Percentiles rank a stretch among this genome's conserved stretches.
Evolutionary conservation across 2,329 filamentous ascomycete species (phyloP).

Genomic region (Colletotrichum zoysiae): DNA sequence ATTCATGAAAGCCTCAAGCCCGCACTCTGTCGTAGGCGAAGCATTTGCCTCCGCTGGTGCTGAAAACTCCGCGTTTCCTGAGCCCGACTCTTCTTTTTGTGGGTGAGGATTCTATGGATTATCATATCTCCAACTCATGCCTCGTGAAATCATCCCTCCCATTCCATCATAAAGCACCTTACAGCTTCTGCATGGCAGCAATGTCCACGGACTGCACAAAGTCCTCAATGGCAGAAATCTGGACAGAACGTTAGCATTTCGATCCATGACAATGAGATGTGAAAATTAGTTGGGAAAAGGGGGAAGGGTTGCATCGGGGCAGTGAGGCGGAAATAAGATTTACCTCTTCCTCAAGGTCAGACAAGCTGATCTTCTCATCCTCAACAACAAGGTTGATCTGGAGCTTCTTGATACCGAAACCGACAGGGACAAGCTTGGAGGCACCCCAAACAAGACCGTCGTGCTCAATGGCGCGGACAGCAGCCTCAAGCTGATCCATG

Average conservation of each 20-base stretch:
- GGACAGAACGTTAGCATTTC: background rate
- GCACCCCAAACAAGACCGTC: constrained; percentile 97
- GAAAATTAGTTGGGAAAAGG: background rate
- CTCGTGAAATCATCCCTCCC: constrained; percentile 48
- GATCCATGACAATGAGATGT: background rate
- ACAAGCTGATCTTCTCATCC: constrained; percentile 93
- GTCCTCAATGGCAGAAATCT: constrained; percentile 87
- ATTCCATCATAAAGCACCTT: constrained; percentile 33
- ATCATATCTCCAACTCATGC: constrained; percentile 48
- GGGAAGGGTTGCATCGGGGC: background rate
- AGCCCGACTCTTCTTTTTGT: constrained; percentile 34
- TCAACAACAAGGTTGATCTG: constrained; percentile 98
- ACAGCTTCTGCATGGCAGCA: constrained; percentile 52
- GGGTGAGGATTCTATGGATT: constrained; percentile 41
- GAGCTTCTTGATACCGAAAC: constrained; percentile 99
- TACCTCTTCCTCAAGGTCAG: constrained; percentile 82
- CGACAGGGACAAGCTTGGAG: constrained; percentile 88
- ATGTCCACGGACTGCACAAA: constrained; percentile 95
- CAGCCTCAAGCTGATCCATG: constrained; percentile 83
- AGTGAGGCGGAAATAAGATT: background rate
- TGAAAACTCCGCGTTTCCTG: constrained; percentile 32
- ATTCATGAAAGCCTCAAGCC: constrained; percentile 38
- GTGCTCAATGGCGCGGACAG: constrained; percentile 86
- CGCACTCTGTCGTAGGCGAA: constrained; percentile 33
- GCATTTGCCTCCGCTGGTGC: constrained; percentile 32